Base-by-base conservation (phyloP, 225 moss, liverwort and hornwort genomes). In the Lunularia cruciata region DNA sequence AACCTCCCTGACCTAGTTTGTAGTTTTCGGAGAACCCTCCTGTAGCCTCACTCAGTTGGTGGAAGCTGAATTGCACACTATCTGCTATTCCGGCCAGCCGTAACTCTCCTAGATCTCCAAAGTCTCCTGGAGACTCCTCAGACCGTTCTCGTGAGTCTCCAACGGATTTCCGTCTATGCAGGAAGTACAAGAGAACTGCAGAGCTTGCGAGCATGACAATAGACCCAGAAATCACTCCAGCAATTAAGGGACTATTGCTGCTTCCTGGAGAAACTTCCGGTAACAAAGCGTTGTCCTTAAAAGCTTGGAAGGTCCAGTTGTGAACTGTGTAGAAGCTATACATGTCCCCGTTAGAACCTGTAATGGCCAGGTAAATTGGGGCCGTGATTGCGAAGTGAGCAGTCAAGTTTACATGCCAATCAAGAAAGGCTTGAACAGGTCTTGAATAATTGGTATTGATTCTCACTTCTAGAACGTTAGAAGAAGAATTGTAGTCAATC, bases 1-100 rank as follows among this genome's bases (percentile, higher is more conserved):
- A 89, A 0, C 83, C 83, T 13, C 89, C 86, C 35, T 64, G 16
- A 9, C 73, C 73, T 3, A 73, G 54, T 49, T 81, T 71, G 13
- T 59, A 67, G 2, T 52, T 42, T 23, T 80, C 72, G 37, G 71
- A 51, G 34, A 80, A 80, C 3, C 60, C 46, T 1, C n/a, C 26
- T 0, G 79, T 80, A n/a, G 79, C 79, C 35, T 45, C 70, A 36
- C 79, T 80, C 22, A 80, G 67, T 49, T 80, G 67, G 55, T 75
- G 68, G 67, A 75, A 75, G 40, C 71, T 72, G 54, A 75, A 75
- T 22, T 60, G 16, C 23, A 22, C 3, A 20, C 25, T 26, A 13
- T 80, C 66, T 3, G 71, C 61, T 45, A 75, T 61, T 23, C 56
- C 56, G 5, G 61, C 42, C 33, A 56, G 0, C 32, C 22, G 26